A percentile compares a stretch with the other conserved stretches of the same genome.
Conservation (phyloP, 192 early-diverging fungal genomes). For the Podila clonocystis region DNA sequence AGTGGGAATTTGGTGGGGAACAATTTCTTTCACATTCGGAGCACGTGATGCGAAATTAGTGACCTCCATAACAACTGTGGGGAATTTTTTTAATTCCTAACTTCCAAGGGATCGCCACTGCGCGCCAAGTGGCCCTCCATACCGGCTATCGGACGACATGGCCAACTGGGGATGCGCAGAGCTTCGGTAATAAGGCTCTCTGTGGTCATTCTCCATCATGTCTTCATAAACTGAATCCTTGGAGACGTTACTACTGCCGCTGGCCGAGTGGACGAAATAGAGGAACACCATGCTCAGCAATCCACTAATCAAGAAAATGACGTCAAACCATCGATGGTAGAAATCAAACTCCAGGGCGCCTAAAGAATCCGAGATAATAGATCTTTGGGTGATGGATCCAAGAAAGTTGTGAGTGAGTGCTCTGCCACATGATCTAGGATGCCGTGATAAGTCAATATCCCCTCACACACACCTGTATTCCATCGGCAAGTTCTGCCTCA, state of each 20-base stretch:
- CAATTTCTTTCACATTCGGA: too few relatives aligned
- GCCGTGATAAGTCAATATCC: too few relatives aligned
- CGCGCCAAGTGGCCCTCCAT: slow-evolving; percentile 8
- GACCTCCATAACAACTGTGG: too few relatives aligned
- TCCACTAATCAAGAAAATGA: slow-evolving; percentile 89
- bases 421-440: too few relatives aligned
- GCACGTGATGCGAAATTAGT: too few relatives aligned
- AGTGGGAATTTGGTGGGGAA: too few relatives aligned
- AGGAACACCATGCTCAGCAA: slow-evolving; percentile 75
- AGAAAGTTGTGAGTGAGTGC: not conserved
- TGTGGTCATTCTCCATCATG: slow-evolving; percentile 31
- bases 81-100: too few relatives aligned
- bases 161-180: slow-evolving; percentile 3
- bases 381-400: slow-evolving; percentile 34
- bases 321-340: slow-evolving; percentile 93
- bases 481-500: slow-evolving; percentile 87
- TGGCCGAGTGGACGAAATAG: slow-evolving; percentile 74
- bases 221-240: slow-evolving; percentile 38
- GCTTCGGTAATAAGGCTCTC: not conserved
- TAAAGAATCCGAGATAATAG: slow-evolving; percentile 82
- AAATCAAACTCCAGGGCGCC: slow-evolving; percentile 89
- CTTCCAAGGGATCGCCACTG: slow-evolving; percentile 36
- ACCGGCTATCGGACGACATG: slow-evolving; percentile 12
- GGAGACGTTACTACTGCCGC: slow-evolving; percentile 50
- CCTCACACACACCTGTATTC: slow-evolving; percentile 75